These are phyloP conservation scores for Brassica carinata DNA, from an alignment of 345 rosid genomes.

Conservation along the genomic window DNA sequence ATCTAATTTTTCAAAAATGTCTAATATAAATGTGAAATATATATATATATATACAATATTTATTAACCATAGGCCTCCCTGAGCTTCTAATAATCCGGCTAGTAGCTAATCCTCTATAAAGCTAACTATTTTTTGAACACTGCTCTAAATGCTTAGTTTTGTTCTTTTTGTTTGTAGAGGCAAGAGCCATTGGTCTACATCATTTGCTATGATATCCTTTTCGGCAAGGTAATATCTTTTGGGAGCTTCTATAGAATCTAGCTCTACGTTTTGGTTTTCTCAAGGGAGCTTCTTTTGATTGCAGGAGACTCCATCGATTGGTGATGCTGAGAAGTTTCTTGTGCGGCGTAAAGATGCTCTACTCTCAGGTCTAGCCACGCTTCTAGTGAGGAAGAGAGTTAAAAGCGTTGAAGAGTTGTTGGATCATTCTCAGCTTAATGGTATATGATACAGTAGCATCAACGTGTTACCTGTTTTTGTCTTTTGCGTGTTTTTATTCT, in stretches of 20 bases:
- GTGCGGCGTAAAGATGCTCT: slow-evolving; percentile 53
- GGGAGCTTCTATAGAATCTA: not conserved
- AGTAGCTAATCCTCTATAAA: not conserved
- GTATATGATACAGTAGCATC: slow-evolving; percentile 36
- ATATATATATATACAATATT: too few species aligned
- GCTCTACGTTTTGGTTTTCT: slow-evolving; percentile 20
- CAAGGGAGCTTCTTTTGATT: slow-evolving; percentile 7
- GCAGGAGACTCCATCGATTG: slow-evolving; percentile 59
- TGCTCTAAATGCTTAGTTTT: not conserved
- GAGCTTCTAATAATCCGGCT: not conserved
- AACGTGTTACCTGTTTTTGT: not conserved
- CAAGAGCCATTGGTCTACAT: slow-evolving; percentile 73
- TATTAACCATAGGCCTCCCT: too few species aligned
- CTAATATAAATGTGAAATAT: not conserved
- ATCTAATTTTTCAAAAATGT: not conserved
- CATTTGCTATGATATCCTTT: slow-evolving; percentile 69
- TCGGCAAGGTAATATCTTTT: slow-evolving; percentile 61
- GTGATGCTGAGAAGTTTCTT: slow-evolving; percentile 84
- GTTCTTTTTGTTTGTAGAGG: slow-evolving; percentile 51
- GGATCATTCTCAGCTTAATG: slow-evolving; percentile 51
- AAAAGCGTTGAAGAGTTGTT: slow-evolving; percentile 61
- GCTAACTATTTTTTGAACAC: not conserved
- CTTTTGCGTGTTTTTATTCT: not conserved
- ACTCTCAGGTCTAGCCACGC: slow-evolving; percentile 58
- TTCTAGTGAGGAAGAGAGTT: slow-evolving; percentile 66